Base-by-base conservation (phyloP, 2,329 filamentous ascomycete genomes). In the Rhinocladiella similis region DNA sequence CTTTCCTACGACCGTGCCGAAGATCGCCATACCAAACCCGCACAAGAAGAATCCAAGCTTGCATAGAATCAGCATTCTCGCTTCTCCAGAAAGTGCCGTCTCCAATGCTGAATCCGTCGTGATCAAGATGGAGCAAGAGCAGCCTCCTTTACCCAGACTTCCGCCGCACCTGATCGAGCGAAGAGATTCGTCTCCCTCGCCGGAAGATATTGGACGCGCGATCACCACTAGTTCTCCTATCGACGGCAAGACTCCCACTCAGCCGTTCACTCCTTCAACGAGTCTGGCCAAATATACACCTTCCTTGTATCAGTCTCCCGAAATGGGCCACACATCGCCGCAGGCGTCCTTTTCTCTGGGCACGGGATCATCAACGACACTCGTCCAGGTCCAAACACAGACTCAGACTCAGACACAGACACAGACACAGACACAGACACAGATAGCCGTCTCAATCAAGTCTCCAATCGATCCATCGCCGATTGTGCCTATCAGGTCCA, bases 401-500 rank as follows among this genome's bases (percentile, higher is more conserved):
- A 16, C 38, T 12, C 38, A 41, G 5, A 5, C 38, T 6, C 38
- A 38, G 12, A 38, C 38, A 9, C 4, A 18, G 35, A 47, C 42
- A 16, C 38, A 38, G 5, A 14, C 38, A 3, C 38, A 41, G 14
- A 41, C 38, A 3, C 2, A 18, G 41, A 47, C 42, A 20, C 38
- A 46, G 13, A 51, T 49, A 19, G 41, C 53, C 13, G 33, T 48
- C 12, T 42, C 42, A 1, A 49, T 47, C 14, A 58, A 59, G 42
- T 49, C 59, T n/a, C 56, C 54, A 18, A 38, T 51, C 41, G 60
- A 50, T 25, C 57, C 57, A 14, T 69, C 73, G 3, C 71, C 73
- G 0, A 63, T 69, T 2, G 56, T 70, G 19, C 72, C 73, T 10
- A 76, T 78, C 61, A 71, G 65, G 54, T 77, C 76, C 3, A 77